Evolutionary conservation across 2,329 filamentous ascomycete species (phyloP), one percentile per base, ranked within the genome.

Genomic region (Phyllosticta ampelicida): DNA sequence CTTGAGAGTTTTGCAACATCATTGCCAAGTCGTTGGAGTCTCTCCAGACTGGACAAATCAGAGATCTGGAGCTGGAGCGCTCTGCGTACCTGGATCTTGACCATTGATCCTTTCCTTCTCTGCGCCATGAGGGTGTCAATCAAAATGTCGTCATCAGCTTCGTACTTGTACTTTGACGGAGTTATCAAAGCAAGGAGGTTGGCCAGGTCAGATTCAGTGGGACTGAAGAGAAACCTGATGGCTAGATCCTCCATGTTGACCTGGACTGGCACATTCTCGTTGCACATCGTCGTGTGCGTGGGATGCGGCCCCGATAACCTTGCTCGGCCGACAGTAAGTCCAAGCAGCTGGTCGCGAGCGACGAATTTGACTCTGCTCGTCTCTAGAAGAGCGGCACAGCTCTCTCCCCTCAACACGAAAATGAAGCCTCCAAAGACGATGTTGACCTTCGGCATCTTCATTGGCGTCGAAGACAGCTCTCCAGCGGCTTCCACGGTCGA

Each of bases 141-240:
- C 78, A 99, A 85, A 61, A 99, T 95, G 66, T 97, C 92, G 65
- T 96, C 90, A 61, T 95, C 88, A 52, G 85, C 84, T 61, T 92
- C 86, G 65, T 94, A 96, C 62, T 91, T 90, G 70, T 94, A 85
- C 63, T 90, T 94, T 0, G 91, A 96, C 0, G 94, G 95, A 6
- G 88, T 95, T 58, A 99, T 88, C 55, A 99, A 79, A 55, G 88
- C 86, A 0, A 99, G 75, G 1, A 99, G 78, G 30, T 86, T 83
- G 66, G 91, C 87, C 0, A 99, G 77, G 69, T 99, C 94, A 18
- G 79, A 76, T 63, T 95, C 86, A 61, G 86, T 86, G 0, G 94
- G 92, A 0, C 80, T 74, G 61, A 80, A 80, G 1, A 90, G 73
- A 65, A 88, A 95, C 60, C 92, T 86, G 21, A 94, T 67, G 1